Base-by-base conservation (phyloP, 1,284 basidiomycete species). In the Acaromyces ingoldii region DNA sequence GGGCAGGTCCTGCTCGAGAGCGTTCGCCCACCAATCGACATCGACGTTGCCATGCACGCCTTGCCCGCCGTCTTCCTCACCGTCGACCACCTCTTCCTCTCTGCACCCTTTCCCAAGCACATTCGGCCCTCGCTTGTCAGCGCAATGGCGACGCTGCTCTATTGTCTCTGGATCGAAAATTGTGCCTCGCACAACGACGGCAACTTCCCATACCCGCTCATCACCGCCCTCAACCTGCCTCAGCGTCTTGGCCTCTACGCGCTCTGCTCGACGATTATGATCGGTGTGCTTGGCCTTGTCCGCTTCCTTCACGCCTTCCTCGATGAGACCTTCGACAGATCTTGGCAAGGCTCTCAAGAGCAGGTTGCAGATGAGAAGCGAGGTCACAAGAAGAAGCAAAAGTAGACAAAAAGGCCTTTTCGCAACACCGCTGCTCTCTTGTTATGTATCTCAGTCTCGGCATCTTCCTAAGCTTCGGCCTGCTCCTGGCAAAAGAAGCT, bases 41-140 rank as follows among this genome's bases (percentile, higher is more conserved):
- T 60, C 30, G 67, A 70, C 26, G 55, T 65, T n/a, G 49, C 48
- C 29, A 45, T 67, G 44, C 67, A 70, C 49, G 65, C 58, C 3
- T 57, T 62, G 6, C 67, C 67, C 3, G 62, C 63, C 17, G 53
- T 70, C 1, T 65, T 65, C 28, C 36, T 67, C 19, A 42, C 63
- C 28, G 55, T 60, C 19, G 51, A 53, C 25, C 36, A 21, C 30
- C 38, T 53, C 26, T 11, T 53, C 22, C 29, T 53, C 22, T 48
- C 43, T 7, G 45, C 51, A 6, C 36, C 51, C 2, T 51, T 53
- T 25, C 51, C 51, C 9, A 34, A 36, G 30, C 10, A 15, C 15
- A 17, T 53, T 25, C 29, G 31, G n/a, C 48, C 48, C 6, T 17
- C 36, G 24, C 22, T 39, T 7, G 22, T 49, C 4, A 39, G 37